Base-by-base conservation (phyloP, 1,284 basidiomycete genomes). In the Trichosporon ovoides region DNA sequence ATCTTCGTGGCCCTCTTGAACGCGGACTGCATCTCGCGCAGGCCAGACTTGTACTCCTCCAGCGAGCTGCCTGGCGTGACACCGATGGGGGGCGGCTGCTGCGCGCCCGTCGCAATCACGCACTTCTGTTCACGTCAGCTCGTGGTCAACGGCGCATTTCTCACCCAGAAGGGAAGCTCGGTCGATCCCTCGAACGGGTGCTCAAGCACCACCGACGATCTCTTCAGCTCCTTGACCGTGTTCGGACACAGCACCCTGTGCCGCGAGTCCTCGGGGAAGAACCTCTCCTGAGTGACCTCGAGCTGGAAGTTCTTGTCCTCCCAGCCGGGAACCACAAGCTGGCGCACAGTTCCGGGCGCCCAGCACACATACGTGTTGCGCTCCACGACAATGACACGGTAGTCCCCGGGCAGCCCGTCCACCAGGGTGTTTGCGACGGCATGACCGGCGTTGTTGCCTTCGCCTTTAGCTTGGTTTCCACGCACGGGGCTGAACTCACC, bases 331-430 rank as follows among this genome's bases (percentile, higher is more conserved):
- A 73, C 68, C 37, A 80, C 78, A 6, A 74, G 55, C 3, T 75
- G 78, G 52, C 79, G 67, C 12, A 80, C 69, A 11, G 69, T 63
- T 3, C 69, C 71, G 38, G 78, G 68, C 1, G 73, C 66, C 68
- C 72, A 78, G 58, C 71, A 77, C 1, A 69, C 67, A 35, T 68
- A 75, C 11, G 71, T 70, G 31, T 69, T 63, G 7, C 74, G 70
- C 55, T 80, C 80, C 60, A 81, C 73, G 5, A 81, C 64, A 7
- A 81, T 65, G 55, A 81, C 65, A 6, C 79, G 72, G 58, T 80
- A 75, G 3, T 72, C 66, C 0, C 59, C 31, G 1, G 79, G 77
- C 1, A 81, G 56, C 38, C 64, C 68, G 28, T 68, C 58, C 4
- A 65, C 59, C 14, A 81, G 69, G 2, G 54, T 48, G 16, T 72